Conservation (phyloP, 768 basidiomycete genomes). For the Fistulinella prunicolor region DNA sequence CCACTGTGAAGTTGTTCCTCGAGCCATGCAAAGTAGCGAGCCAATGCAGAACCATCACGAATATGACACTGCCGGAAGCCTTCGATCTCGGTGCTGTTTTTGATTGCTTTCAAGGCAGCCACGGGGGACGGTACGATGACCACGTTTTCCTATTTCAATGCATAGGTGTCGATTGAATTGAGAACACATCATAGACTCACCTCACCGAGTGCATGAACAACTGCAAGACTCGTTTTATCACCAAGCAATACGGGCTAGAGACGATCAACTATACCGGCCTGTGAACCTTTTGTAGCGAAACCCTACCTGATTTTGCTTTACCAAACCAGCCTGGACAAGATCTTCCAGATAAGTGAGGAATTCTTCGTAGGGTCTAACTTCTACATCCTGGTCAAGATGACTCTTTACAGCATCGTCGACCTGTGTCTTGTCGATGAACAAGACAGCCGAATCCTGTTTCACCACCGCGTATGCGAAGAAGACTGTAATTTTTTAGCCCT, state of each 20-base stretch:
- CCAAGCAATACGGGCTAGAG: constrained; percentile 73
- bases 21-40: constrained; percentile 92
- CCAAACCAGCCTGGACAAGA: constrained; percentile 38
- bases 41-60: constrained; percentile 85
- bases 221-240: constrained; percentile 74
- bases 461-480: constrained; percentile 92
- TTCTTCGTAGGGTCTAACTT: constrained; percentile 64
- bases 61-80: constrained; percentile 90
- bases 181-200: constrained; percentile 32
- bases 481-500: constrained; percentile 41
- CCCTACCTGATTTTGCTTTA: constrained; percentile 32
- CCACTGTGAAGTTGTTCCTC: constrained; percentile 75
- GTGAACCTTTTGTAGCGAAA: constrained; percentile 5
- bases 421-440: constrained; percentile 66
- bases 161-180: neutral
- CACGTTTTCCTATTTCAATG: constrained; percentile 50
- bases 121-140: constrained; percentile 66
- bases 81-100: constrained; percentile 77
- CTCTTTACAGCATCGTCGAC: constrained; percentile 38
- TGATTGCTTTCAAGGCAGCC: constrained; percentile 76
- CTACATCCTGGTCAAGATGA: constrained; percentile 57
- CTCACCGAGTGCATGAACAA: constrained; percentile 76
- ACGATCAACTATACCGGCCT: neutral
- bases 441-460: constrained; percentile 48
- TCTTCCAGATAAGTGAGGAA: constrained; percentile 64